Conservation (phyloP, 75 land plant genomes). For the Pseudotsuga menziesii region DNA sequence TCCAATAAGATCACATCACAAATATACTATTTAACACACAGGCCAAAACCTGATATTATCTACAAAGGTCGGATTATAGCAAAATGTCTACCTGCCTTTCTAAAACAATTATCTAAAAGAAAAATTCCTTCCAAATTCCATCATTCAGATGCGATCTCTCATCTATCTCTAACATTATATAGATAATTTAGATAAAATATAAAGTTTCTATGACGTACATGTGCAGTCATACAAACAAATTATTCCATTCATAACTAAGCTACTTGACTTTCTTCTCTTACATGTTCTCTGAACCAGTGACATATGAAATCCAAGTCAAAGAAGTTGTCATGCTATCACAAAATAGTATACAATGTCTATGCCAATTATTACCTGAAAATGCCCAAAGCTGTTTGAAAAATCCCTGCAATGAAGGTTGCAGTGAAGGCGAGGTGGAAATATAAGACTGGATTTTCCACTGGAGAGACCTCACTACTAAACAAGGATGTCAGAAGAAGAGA, state of each 20-base stretch:
- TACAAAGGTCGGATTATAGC: not conserved
- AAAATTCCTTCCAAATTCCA: not conserved
- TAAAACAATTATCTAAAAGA: not conserved
- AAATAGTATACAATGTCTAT: not conserved
- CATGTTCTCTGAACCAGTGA: not conserved
- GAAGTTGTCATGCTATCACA: not conserved
- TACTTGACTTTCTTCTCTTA: not conserved
- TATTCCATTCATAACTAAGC: not conserved
- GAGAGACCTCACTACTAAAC: slow-evolving; percentile 47
- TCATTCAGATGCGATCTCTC: not conserved
- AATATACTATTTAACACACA: not conserved
- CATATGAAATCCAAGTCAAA: not conserved
- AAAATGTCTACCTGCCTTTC: too few species aligned
- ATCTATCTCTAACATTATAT: too few species aligned
- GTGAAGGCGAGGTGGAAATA: slow-evolving; percentile 67
- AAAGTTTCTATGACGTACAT: too few species aligned
- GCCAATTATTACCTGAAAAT: slow-evolving; percentile 46
- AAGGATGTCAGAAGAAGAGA: slow-evolving; percentile 67
- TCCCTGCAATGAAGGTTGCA: slow-evolving; percentile 78
- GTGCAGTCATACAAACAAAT: too few species aligned
- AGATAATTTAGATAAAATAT: too few species aligned
- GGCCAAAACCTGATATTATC: not conserved
- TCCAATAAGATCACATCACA: too few species aligned
- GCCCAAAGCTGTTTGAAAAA: slow-evolving; percentile 79
- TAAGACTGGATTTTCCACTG: slow-evolving; percentile 23